Evolutionary conservation across 148 eudicot species (phyloP), one percentile per base, ranked within the genome.

Genomic region (Euryodendron excelsum): DNA sequence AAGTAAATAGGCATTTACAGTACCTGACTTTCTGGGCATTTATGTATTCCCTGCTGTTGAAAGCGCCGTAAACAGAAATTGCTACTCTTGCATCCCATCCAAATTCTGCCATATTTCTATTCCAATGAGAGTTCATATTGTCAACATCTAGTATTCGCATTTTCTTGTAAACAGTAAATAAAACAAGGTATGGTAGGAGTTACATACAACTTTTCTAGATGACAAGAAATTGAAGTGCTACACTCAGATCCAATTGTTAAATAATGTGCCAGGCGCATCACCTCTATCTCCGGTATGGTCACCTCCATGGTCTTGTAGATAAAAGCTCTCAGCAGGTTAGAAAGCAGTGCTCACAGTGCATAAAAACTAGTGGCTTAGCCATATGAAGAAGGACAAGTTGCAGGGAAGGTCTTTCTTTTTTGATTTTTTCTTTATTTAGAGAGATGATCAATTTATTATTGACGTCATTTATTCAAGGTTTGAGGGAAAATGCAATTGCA

Each of bases 1-100:
- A 45, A 44, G 28, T 63, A 44, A n/a, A 30, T 10, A 15, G 48
- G 5, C 3, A 30, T n/a, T 15, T 77, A 50, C 21, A 18, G 23
- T 78, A 96, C 99, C 99, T 90, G 71, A 96, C 85, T 86, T 81
- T 90, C 83, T 96, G 99, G 25, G 99, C 97, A 86, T 90, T 91
- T n/a, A 96, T 68, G 59, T 96, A 96, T 52, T 96, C 99, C 75
- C 84, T 79, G 78, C 92, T 82, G 65, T 62, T 77, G 82, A 96
- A 96, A 68, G 98, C 69, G 55, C 90, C 89, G 48, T 93, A 96
- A 58, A 96, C 83, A 27, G 93, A 76, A 79, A 93, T 92, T 62
- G 87, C 93, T 58, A 93, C 96, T 79, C 96, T 88, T 55, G 86
- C 85, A 83, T 96, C 99, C 87, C 97, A 91, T 28, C 97, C 99